phyloP scores from a whole-genome alignment of 2,329 filamentous ascomycete genomes.

The Helicocarpus griseus region DNA sequence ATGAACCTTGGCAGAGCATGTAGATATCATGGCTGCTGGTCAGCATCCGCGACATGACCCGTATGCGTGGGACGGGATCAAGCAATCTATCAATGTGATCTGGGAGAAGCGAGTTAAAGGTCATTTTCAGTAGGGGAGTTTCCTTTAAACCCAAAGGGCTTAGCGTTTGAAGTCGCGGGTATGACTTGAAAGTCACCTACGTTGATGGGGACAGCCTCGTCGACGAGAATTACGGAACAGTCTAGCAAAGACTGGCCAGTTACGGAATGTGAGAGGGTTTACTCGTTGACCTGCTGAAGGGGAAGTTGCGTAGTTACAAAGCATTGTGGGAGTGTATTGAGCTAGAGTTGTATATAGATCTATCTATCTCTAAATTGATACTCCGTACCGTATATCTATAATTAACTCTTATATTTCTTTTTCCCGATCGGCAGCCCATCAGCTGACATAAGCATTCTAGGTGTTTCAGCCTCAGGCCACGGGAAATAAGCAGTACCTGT shows the following conservation, averaged over 20 bases:
- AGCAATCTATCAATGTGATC: slow-evolving; percentile 38
- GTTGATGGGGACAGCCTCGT: slow-evolving; percentile 39
- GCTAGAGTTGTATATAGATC: too few species aligned
- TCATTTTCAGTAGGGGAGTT: slow-evolving; percentile 50
- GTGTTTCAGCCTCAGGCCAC: not conserved
- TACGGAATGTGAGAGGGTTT: slow-evolving; percentile 29
- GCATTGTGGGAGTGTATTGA: slow-evolving; percentile 35
- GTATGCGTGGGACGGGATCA: slow-evolving; percentile 34
- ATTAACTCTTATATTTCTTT: not conserved
- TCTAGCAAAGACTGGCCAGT: slow-evolving; percentile 23
- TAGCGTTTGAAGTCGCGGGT: slow-evolving; percentile 37
- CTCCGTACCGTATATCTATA: too few species aligned
- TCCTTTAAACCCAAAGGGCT: slow-evolving; percentile 43
- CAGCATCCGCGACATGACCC: slow-evolving; percentile 37
- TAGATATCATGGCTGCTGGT: slow-evolving; percentile 30
- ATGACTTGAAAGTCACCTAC: slow-evolving; percentile 36
- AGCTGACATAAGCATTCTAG: not conserved
- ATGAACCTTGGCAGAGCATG: slow-evolving; percentile 40
- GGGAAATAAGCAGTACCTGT: not conserved
- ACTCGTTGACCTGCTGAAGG: slow-evolving; percentile 34
- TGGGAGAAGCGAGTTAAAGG: slow-evolving; percentile 42
- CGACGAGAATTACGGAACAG: slow-evolving; percentile 20
- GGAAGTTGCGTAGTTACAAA: slow-evolving; percentile 42
- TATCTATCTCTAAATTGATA: too few species aligned
- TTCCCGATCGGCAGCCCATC: not conserved